Conservation (phyloP, 2,329 filamentous ascomycete genomes). For the Beauveria rudraprayagi region DNA sequence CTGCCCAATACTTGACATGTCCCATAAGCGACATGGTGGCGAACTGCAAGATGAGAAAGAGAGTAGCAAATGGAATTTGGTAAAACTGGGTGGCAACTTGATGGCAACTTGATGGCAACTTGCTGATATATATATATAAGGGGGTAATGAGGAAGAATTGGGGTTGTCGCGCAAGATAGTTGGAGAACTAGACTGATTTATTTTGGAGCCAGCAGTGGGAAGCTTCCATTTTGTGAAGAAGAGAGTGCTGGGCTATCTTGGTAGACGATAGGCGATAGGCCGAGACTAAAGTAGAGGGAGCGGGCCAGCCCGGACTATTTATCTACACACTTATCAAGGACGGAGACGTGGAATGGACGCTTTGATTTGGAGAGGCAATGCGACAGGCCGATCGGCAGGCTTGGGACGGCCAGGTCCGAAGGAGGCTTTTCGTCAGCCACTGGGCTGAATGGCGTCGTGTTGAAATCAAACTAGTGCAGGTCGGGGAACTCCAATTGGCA, state of each 20-base stretch:
- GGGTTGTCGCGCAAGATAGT: background rate
- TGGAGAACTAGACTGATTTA: background rate
- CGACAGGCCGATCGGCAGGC: background rate
- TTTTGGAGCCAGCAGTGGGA: background rate
- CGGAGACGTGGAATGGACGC: background rate
- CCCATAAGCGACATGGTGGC: conserved; percentile 17
- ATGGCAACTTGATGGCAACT: background rate
- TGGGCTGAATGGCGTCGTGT: background rate
- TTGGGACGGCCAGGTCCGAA: conserved; percentile 9
- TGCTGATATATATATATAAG: background rate
- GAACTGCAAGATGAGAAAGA: background rate
- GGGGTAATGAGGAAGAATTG: background rate
- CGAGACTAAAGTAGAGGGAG: background rate
- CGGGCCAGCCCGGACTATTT: background rate
- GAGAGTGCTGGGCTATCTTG: background rate
- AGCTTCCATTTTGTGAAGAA: background rate
- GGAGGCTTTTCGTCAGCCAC: background rate
- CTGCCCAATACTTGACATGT: conserved; percentile 34
- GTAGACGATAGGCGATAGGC: background rate
- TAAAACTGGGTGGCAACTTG: background rate
- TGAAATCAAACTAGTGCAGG: background rate
- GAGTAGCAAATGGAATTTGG: background rate
- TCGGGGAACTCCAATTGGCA: background rate
- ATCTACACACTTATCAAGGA: background rate
- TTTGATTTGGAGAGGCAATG: background rate